Conservation (phyloP, 306 rosid genomes). For the Datisca glomerata region DNA sequence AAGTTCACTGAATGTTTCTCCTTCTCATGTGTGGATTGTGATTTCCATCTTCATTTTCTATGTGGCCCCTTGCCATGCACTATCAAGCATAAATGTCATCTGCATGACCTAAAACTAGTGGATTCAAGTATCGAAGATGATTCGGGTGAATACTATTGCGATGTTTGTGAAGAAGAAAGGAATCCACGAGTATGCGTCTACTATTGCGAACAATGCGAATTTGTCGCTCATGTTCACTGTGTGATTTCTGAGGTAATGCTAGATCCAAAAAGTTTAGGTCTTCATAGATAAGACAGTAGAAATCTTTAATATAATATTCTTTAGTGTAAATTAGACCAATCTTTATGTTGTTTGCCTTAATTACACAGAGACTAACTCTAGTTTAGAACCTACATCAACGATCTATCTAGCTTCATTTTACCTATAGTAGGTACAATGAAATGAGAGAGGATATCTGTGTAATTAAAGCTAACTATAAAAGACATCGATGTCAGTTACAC, state of each 20-base stretch:
- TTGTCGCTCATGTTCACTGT: not conserved
- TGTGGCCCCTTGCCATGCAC: slow-evolving; percentile 6
- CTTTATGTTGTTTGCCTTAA: too few species aligned
- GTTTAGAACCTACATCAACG: too few species aligned
- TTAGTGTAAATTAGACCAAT: too few species aligned
- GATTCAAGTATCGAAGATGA: slow-evolving; percentile 1
- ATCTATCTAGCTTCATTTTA: too few species aligned
- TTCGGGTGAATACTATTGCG: slow-evolving; percentile 6
- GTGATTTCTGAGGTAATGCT: slow-evolving; percentile 5
- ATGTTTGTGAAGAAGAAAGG: not conserved
- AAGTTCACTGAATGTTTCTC: not conserved
- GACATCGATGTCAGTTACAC: too few species aligned
- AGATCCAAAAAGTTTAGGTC: not conserved
- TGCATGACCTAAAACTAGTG: not conserved
- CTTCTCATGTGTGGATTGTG: not conserved
- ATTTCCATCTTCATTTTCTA: not conserved
- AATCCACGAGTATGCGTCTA: not conserved
- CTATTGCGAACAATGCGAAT: not conserved
- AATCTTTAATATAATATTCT: too few species aligned
- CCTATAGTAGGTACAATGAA: too few species aligned
- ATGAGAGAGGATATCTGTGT: too few species aligned
- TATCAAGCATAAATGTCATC: slow-evolving; percentile 1
- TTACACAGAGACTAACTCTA: too few species aligned
- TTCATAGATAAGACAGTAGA: too few species aligned
- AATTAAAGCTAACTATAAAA: too few species aligned